These are phyloP conservation scores for Alliaria petiolata DNA, from an alignment of 345 rosid species.

Conservation along the genomic window DNA sequence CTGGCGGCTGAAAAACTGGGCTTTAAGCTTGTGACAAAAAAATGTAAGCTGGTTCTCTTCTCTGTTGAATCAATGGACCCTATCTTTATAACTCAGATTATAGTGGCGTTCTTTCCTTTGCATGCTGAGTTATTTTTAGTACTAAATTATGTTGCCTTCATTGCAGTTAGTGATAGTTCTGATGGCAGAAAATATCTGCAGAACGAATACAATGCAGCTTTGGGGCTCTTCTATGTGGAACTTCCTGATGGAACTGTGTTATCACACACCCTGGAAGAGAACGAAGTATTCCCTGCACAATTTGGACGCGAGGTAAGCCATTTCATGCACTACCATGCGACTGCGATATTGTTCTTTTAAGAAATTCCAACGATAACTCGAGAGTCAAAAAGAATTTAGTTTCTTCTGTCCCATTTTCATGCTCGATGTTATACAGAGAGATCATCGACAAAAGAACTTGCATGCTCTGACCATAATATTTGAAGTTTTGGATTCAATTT, in stretches of 20 bases:
- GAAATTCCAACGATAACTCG: background rate
- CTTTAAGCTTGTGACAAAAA: constrained; percentile 55
- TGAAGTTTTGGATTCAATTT: background rate
- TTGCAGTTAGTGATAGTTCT: constrained; percentile 45
- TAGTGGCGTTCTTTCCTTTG: background rate
- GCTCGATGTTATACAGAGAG: background rate
- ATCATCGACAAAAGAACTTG: background rate
- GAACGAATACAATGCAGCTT: constrained; percentile 48
- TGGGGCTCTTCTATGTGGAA: constrained; percentile 73
- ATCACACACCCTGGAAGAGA: constrained; percentile 62
- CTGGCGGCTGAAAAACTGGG: constrained; percentile 86
- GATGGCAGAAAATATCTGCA: constrained; percentile 73
- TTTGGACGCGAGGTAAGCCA: constrained; percentile 85
- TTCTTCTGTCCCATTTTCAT: background rate
- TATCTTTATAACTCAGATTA: background rate
- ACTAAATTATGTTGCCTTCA: background rate
- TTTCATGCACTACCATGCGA: background rate
- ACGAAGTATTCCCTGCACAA: constrained; percentile 76
- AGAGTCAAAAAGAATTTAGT: background rate
- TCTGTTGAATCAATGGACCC: background rate
- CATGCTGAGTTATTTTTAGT: background rate
- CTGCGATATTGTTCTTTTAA: background rate
- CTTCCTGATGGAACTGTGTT: constrained; percentile 67
- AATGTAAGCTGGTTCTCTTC: constrained; percentile 45
- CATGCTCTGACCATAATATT: background rate